These are phyloP conservation scores for Pestalotiopsis sp. DNA, from an alignment of 2,329 filamentous ascomycete species.

Conservation along the genomic window DNA sequence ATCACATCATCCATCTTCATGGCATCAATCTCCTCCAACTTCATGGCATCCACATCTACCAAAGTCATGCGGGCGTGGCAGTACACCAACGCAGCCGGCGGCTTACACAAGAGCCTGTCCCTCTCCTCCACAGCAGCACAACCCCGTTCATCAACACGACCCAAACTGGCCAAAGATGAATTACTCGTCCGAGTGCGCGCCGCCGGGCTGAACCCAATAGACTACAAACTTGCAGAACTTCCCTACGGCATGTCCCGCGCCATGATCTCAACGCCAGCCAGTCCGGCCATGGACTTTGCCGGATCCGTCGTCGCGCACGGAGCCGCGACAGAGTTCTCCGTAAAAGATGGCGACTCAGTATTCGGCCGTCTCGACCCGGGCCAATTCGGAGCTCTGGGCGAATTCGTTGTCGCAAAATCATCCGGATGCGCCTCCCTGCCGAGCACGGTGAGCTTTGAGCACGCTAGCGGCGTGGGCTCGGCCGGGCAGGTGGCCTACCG, in stretches of 20 bases:
- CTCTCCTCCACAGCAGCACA: not conserved
- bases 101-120: not conserved
- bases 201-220: conserved; percentile 49
- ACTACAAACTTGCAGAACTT: conserved; percentile 47
- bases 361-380: not conserved
- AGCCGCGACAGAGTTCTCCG: not conserved
- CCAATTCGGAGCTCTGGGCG: conserved; percentile 39
- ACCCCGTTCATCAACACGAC: conserved; percentile 28
- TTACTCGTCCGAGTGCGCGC: conserved; percentile 44
- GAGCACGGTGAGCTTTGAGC: conserved; percentile 39
- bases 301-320: conserved; percentile 45
- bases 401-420: conserved; percentile 38
- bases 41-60: not conserved
- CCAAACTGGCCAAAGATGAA: not conserved
- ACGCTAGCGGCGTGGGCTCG: conserved; percentile 44
- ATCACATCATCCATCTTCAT: not conserved
- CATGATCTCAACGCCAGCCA: conserved; percentile 40
- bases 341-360: not conserved
- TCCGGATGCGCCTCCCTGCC: conserved; percentile 41
- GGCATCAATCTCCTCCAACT: not conserved
- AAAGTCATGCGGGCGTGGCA: conserved; percentile 3
- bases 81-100: not conserved
- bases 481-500: conserved; percentile 51
- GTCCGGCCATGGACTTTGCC: conserved; percentile 52
- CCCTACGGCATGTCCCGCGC: conserved; percentile 39